Evolutionary conservation across 2,329 filamentous ascomycete species (phyloP).

Genomic region (Chaetomium sp.): DNA sequence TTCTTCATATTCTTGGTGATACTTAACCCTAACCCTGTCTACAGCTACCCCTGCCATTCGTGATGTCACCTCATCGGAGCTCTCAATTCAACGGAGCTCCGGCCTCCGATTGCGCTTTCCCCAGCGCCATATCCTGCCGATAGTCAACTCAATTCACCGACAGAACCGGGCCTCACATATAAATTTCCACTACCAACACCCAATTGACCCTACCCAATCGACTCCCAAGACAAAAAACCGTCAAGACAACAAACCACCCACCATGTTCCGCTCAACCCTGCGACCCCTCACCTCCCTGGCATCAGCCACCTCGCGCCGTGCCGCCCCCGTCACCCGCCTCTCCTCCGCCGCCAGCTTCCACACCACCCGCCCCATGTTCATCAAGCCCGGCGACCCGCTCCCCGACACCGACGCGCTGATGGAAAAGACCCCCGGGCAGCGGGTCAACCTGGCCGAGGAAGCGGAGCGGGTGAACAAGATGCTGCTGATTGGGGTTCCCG

Average conservation of each 20-base stretch:
- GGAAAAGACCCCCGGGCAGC: constrained; percentile 84
- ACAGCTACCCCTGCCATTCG: not conserved
- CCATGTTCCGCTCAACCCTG: constrained; percentile 10
- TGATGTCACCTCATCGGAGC: constrained; percentile 1
- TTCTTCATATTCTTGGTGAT: too few species aligned
- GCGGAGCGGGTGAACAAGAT: constrained; percentile 60
- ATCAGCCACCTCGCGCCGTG: not conserved
- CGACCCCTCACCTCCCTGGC: constrained; percentile 2
- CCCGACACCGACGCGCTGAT: constrained; percentile 71
- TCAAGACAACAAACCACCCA: not conserved
- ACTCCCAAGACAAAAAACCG: not conserved
- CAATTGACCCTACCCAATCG: not conserved
- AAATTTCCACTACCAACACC: not conserved
- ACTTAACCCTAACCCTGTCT: not conserved
- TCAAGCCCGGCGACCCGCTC: constrained; percentile 73
- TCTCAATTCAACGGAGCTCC: not conserved
- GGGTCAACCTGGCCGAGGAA: constrained; percentile 78
- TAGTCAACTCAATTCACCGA: not conserved
- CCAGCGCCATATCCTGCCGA: too few species aligned
- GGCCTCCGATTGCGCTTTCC: too few species aligned
- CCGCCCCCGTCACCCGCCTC: not conserved
- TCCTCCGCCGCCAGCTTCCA: constrained; percentile 48
- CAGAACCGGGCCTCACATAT: not conserved
- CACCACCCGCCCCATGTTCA: constrained; percentile 52
- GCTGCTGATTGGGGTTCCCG: constrained; percentile 78